A percentile compares a stretch with the other conserved stretches of the same genome.
Evolutionary conservation across 2,329 filamentous ascomycete genomes (phyloP).

Genomic region (Aspergillaceae sp.): DNA sequence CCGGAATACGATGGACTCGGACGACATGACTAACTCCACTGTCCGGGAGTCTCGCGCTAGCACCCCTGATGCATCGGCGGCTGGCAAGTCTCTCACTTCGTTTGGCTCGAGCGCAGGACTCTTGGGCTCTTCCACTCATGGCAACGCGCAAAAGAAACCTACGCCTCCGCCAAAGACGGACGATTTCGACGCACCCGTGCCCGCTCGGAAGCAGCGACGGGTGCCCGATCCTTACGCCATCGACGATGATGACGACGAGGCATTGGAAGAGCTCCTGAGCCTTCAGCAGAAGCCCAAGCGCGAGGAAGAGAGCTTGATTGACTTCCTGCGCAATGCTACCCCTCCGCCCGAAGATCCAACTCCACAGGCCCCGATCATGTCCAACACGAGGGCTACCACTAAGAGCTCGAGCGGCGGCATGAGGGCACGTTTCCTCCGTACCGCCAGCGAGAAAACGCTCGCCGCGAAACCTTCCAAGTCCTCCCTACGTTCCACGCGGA

Average conservation of each 20-base stretch:
- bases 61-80: conserved; percentile 45
- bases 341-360: conserved; percentile 32
- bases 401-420: conserved; percentile 10
- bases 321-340: conserved; percentile 40
- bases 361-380: conserved; percentile 20
- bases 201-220: conserved; percentile 65
- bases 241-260: conserved; percentile 62
- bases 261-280: conserved; percentile 50
- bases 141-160: conserved; percentile 14
- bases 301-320: conserved; percentile 41
- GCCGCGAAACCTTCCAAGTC: conserved; percentile 24
- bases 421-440: conserved; percentile 29
- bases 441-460: conserved; percentile 9
- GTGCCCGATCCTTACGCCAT: conserved; percentile 91
- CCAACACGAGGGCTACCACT: background rate
- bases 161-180: conserved; percentile 9
- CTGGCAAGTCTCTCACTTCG: conserved; percentile 46
- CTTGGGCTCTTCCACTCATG: conserved; percentile 35
- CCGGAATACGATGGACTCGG: conserved; percentile 75
- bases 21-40: conserved; percentile 48
- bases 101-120: conserved; percentile 67
- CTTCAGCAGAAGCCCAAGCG: conserved; percentile 24
- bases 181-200: conserved; percentile 40
- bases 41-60: conserved; percentile 33
- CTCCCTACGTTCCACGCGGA: background rate